Percentiles rank a stretch among this genome's conserved stretches.
phyloP scores from a whole-genome alignment of 345 rosid species.

The Ceriops zippeliana region DNA sequence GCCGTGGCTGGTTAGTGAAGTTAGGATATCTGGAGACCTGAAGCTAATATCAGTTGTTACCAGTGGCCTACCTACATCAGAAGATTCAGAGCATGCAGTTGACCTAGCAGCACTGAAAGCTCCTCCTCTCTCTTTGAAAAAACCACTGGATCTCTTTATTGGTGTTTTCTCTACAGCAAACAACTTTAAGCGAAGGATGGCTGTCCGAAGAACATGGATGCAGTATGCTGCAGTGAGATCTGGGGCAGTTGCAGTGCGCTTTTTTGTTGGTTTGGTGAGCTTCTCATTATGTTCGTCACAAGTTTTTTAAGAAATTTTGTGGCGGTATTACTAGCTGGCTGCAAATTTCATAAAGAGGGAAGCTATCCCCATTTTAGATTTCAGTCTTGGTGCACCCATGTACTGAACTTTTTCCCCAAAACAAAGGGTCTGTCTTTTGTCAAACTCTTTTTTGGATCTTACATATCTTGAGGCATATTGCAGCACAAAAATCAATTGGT shows the following conservation, averaged over 20 bases:
- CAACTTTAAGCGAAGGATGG: slow-evolving; percentile 92
- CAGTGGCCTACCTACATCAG: slow-evolving; percentile 93
- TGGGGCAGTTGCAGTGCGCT: slow-evolving; percentile 79
- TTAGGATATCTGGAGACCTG: slow-evolving; percentile 76
- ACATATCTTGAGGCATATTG: slow-evolving; percentile 28
- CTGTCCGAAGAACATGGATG: slow-evolving; percentile 99
- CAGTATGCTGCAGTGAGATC: slow-evolving; percentile 74
- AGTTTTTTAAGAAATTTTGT: neutral
- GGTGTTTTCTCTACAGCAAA: slow-evolving; percentile 95
- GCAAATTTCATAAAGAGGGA: neutral
- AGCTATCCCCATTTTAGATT: neutral
- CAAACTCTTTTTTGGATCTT: slow-evolving; percentile 14
- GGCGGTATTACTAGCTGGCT: neutral
- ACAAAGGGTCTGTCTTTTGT: neutral
- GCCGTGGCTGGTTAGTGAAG: slow-evolving; percentile 95
- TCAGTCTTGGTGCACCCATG: neutral
- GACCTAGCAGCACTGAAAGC: slow-evolving; percentile 69
- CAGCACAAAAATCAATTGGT: slow-evolving; percentile 93
- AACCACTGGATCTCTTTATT: slow-evolving; percentile 66
- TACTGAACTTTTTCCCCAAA: neutral
- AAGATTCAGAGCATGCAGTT: slow-evolving; percentile 67
- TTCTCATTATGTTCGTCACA: neutral
- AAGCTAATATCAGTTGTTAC: slow-evolving; percentile 67
- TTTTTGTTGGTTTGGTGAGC: slow-evolving; percentile 95
- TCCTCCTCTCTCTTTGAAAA: slow-evolving; percentile 46